Percentiles rank a stretch among this genome's conserved stretches.
These are phyloP conservation scores for Leccinum imitatum DNA, from an alignment of 768 basidiomycete species.

Conservation along the genomic window DNA sequence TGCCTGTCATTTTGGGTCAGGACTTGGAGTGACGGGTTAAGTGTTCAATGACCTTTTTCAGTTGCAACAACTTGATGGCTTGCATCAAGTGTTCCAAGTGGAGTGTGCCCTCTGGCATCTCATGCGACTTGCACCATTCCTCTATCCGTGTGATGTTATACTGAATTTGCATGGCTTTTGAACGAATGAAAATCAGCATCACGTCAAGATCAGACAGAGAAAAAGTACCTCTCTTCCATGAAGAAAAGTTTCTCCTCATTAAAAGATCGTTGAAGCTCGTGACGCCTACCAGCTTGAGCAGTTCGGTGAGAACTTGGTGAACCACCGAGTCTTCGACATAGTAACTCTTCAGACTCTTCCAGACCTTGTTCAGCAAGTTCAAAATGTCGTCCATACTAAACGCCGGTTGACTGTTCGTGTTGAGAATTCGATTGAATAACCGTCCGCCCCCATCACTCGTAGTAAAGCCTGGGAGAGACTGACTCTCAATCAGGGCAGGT, in stretches of 20 bases:
- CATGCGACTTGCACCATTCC: slow-evolving; percentile 99
- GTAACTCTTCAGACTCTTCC: slow-evolving; percentile 97
- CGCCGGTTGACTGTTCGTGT: slow-evolving; percentile 83
- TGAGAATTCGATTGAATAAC: slow-evolving; percentile 90
- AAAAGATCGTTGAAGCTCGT: slow-evolving; percentile 97
- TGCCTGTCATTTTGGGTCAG: slow-evolving; percentile 49
- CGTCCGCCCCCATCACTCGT: slow-evolving; percentile 92
- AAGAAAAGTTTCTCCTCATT: slow-evolving; percentile 98
- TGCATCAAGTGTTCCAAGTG: slow-evolving; percentile 99
- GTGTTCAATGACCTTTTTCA: slow-evolving; percentile 79
- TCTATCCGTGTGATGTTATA: slow-evolving; percentile 98
- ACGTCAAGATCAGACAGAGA: not conserved
- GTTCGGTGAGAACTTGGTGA: slow-evolving; percentile 92
- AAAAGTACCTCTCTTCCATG: slow-evolving; percentile 93
- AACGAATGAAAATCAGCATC: slow-evolving; percentile 2
- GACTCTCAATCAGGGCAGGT: slow-evolving; percentile 97
- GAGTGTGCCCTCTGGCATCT: slow-evolving; percentile 97
- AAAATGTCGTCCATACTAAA: slow-evolving; percentile 98
- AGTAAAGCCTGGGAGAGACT: slow-evolving; percentile 96
- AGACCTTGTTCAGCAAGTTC: slow-evolving; percentile 94
- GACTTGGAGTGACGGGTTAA: not conserved
- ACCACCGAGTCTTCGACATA: slow-evolving; percentile 98
- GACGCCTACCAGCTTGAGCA: slow-evolving; percentile 93
- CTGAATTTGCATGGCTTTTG: slow-evolving; percentile 97
- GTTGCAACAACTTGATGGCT: slow-evolving; percentile 94